Conservation (phyloP, 176 grass and related monocot species). For the Urochloa ruziziensis region DNA sequence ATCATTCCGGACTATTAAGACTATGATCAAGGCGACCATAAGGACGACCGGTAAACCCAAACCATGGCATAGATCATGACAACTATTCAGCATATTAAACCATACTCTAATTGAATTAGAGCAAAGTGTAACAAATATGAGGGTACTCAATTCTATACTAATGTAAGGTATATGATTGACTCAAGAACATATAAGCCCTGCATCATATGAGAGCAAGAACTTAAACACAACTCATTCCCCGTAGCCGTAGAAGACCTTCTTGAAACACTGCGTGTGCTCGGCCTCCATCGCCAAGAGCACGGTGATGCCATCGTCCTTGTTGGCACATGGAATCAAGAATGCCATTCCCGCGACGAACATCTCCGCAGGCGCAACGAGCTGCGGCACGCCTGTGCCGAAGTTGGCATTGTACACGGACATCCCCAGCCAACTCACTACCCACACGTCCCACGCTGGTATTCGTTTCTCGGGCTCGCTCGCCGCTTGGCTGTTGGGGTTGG, state of each 20-base stretch:
- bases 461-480: neutral
- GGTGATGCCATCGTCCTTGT: conserved; percentile 29
- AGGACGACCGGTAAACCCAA: too few relatives aligned
- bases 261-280: conserved; percentile 41
- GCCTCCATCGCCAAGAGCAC: conserved; percentile 42
- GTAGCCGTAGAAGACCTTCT: conserved; percentile 55
- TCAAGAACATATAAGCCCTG: too few relatives aligned
- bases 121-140: too few relatives aligned
- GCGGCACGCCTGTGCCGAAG: conserved; percentile 30
- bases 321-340: neutral
- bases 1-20: too few relatives aligned
- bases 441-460: neutral
- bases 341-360: neutral
- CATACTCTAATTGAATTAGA: too few relatives aligned
- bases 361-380: neutral
- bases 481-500: neutral
- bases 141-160: too few relatives aligned
- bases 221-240: too few relatives aligned
- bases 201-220: too few relatives aligned
- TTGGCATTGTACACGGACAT: conserved; percentile 34
- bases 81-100: too few relatives aligned
- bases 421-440: conserved; percentile 30
- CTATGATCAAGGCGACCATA: too few relatives aligned
- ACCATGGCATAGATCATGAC: too few relatives aligned
- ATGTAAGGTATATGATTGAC: too few relatives aligned